These are phyloP conservation scores for Prunus dulcis DNA, from an alignment of 306 rosid genomes.

Conservation along the genomic window DNA sequence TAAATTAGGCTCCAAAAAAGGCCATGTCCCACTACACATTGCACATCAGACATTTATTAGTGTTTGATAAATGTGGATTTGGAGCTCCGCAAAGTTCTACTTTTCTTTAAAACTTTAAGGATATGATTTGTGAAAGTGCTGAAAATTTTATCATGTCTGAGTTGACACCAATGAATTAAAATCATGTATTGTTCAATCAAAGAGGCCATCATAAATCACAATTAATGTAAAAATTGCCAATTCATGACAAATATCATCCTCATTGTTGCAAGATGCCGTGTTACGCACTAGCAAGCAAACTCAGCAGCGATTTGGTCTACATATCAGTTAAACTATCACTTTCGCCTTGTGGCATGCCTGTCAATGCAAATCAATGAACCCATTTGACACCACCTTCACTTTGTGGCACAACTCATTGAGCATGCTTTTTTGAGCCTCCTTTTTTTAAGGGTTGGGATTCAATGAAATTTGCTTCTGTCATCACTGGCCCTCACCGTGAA, in stretches of 20 bases:
- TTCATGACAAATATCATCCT: not conserved
- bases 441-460: too few relatives aligned
- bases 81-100: not conserved
- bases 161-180: not conserved
- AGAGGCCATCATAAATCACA: not conserved
- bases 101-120: not conserved
- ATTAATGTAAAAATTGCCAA: not conserved
- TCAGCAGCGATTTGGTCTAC: not conserved
- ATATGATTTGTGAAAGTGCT: constrained; percentile 3
- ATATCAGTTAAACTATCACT: not conserved
- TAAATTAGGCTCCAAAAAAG: not conserved
- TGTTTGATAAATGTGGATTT: constrained; percentile 1
- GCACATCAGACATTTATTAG: not conserved
- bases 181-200: not conserved
- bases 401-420: too few relatives aligned
- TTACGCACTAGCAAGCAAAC: not conserved
- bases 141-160: not conserved
- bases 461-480: too few relatives aligned
- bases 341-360: not conserved
- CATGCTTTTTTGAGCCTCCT: too few relatives aligned
- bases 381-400: not conserved
- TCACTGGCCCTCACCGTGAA: too few relatives aligned
- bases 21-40: not conserved
- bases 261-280: not conserved
- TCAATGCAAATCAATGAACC: not conserved